phyloP scores from a whole-genome alignment of 2,329 filamentous ascomycete genomes.

The Keithomyces neogunnii region DNA sequence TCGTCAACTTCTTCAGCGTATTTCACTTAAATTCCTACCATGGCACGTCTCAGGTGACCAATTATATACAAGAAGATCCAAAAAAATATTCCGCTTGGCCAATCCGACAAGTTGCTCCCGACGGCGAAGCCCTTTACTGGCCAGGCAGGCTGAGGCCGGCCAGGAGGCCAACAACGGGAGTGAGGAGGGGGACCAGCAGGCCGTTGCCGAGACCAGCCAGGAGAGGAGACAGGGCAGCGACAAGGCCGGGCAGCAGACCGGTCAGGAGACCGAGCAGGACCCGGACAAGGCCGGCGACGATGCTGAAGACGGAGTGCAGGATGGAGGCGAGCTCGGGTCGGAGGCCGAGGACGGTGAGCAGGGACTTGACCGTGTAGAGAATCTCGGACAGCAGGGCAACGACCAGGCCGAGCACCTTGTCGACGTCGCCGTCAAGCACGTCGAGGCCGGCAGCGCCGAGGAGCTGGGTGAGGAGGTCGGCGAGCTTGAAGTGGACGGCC shows the following conservation, averaged over 20 bases:
- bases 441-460: slow-evolving; percentile 12
- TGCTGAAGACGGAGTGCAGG: slow-evolving; percentile 18
- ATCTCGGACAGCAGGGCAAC: slow-evolving; percentile 12
- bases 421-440: slow-evolving; percentile 12
- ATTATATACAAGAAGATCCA: too few species aligned
- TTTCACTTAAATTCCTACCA: too few species aligned
- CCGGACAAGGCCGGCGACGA: slow-evolving; percentile 16
- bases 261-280: slow-evolving; percentile 15
- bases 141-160: slow-evolving; percentile 10
- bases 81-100: too few species aligned
- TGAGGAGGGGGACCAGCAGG: slow-evolving; percentile 18
- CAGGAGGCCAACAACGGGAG: slow-evolving; percentile 16
- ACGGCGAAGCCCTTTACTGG: not conserved
- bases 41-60: too few species aligned
- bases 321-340: slow-evolving; percentile 15
- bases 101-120: too few species aligned
- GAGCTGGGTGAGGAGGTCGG: slow-evolving; percentile 13
- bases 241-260: slow-evolving; percentile 16
- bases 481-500: slow-evolving; percentile 14
- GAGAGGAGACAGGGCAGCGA: slow-evolving; percentile 17
- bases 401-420: slow-evolving; percentile 13
- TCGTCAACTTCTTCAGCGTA: too few species aligned
- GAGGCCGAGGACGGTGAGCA: slow-evolving; percentile 17
- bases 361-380: slow-evolving; percentile 14
- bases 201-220: slow-evolving; percentile 16